Evolutionary conservation across 768 basidiomycete species (phyloP).

Genomic region (Rhizopogon rudus): DNA sequence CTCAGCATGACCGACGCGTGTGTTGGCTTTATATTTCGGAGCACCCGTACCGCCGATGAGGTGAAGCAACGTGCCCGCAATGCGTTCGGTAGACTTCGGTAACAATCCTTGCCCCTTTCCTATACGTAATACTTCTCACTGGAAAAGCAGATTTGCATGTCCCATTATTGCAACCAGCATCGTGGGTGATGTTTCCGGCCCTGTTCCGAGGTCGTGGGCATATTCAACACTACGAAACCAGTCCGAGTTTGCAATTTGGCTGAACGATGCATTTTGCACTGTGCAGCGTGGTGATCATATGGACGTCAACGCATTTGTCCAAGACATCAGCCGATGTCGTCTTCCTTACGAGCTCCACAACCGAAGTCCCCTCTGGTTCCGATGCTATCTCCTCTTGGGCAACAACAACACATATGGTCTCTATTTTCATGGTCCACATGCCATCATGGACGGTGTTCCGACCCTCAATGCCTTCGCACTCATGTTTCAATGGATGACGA

Average conservation of each 20-base stretch:
- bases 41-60: background rate
- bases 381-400: constrained; percentile 11
- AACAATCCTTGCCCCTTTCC: background rate
- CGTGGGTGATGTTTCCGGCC: background rate
- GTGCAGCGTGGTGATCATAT: constrained; percentile 12
- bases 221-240: constrained; percentile 13
- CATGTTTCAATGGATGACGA: constrained; percentile 12
- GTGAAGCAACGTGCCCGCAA: constrained; percentile 2
- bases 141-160: constrained; percentile 4
- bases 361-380: constrained; percentile 1
- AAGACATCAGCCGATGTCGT: constrained; percentile 5
- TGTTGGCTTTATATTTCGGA: constrained; percentile 8
- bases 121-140: background rate
- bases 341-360: constrained; percentile 12
- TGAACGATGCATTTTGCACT: constrained; percentile 13
- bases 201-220: constrained; percentile 6
- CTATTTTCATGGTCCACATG: constrained; percentile 19
- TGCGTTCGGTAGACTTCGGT: constrained; percentile 10
- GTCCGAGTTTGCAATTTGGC: constrained; percentile 17
- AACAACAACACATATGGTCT: constrained; percentile 13
- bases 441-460: constrained; percentile 19
- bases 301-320: constrained; percentile 12
- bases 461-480: constrained; percentile 15
- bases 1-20: constrained; percentile 4
- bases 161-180: constrained; percentile 9